These are phyloP conservation scores for Hawksworthiomyces lignivorus DNA, from an alignment of 2,329 filamentous ascomycete genomes.

Conservation along the genomic window DNA sequence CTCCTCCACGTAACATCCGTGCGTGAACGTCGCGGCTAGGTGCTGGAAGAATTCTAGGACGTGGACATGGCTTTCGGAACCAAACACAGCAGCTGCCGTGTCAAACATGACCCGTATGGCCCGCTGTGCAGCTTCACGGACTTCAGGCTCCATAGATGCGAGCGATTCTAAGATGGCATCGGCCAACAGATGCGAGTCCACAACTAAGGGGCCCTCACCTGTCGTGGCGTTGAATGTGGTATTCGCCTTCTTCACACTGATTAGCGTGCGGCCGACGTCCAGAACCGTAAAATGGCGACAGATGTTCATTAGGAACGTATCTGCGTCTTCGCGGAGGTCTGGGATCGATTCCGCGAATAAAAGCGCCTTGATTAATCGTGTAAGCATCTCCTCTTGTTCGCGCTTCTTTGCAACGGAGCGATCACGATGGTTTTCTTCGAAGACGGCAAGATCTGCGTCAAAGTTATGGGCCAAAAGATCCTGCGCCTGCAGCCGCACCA, in stretches of 20 bases:
- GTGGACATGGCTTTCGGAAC: slow-evolving; percentile 61
- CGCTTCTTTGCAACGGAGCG: slow-evolving; percentile 83
- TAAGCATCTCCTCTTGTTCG: slow-evolving; percentile 72
- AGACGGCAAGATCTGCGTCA: slow-evolving; percentile 60
- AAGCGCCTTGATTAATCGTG: slow-evolving; percentile 80
- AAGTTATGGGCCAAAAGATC: slow-evolving; percentile 69
- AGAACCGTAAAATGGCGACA: slow-evolving; percentile 86
- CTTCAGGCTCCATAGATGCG: slow-evolving; percentile 71
- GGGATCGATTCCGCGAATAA: slow-evolving; percentile 79
- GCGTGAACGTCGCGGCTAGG: slow-evolving; percentile 76
- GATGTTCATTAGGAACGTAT: slow-evolving; percentile 67
- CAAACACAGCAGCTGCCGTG: slow-evolving; percentile 70
- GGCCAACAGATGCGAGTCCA: slow-evolving; percentile 80
- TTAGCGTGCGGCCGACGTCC: slow-evolving; percentile 79
- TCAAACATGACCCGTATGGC: slow-evolving; percentile 73
- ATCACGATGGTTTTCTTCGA: slow-evolving; percentile 69
- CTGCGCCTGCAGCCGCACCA: slow-evolving; percentile 82
- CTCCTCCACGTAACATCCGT: slow-evolving; percentile 94
- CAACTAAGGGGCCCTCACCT: slow-evolving; percentile 78
- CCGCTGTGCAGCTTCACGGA: slow-evolving; percentile 75
- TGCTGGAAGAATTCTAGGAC: slow-evolving; percentile 79
- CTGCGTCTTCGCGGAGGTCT: slow-evolving; percentile 70
- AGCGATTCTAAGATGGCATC: slow-evolving; percentile 87
- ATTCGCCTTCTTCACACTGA: slow-evolving; percentile 67
- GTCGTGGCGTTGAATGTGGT: slow-evolving; percentile 77